These are phyloP conservation scores for Pisolithus marmoratus DNA, from an alignment of 768 basidiomycete species.

Conservation along the genomic window DNA sequence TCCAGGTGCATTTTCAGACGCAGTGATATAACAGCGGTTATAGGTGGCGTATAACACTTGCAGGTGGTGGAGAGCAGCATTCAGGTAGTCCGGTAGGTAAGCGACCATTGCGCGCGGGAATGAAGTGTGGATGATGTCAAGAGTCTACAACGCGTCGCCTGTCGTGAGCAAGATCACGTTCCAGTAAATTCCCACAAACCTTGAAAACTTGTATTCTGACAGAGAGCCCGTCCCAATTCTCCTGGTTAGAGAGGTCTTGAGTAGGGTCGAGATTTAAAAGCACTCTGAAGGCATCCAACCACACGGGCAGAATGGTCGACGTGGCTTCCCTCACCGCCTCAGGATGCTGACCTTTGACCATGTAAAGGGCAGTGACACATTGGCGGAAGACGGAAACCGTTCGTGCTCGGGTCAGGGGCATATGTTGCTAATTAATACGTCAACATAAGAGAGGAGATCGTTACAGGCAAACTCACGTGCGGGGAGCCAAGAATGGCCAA, in stretches of 20 bases:
- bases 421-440: conserved; percentile 45
- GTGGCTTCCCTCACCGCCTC: conserved; percentile 80
- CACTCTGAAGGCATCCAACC: conserved; percentile 87
- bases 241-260: conserved; percentile 50
- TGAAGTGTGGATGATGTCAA: conserved; percentile 72
- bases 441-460: conserved; percentile 1
- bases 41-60: conserved; percentile 55
- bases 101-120: conserved; percentile 72
- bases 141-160: conserved; percentile 43
- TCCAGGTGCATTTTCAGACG: conserved; percentile 48
- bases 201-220: conserved; percentile 83
- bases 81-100: conserved; percentile 57
- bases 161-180: background rate
- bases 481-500: conserved; percentile 71
- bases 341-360: conserved; percentile 92
- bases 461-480: conserved; percentile 41
- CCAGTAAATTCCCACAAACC: conserved; percentile 35
- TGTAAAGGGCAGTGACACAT: conserved; percentile 83
- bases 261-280: conserved; percentile 62
- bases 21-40: conserved; percentile 53
- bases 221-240: conserved; percentile 77
- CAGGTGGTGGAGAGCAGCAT: conserved; percentile 54
- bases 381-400: conserved; percentile 87
- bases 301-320: conserved; percentile 74
- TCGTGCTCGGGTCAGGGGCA: conserved; percentile 76